These are phyloP conservation scores for Termitomyces bulborhizus DNA, from an alignment of 768 basidiomycete genomes.

Conservation along the genomic window DNA sequence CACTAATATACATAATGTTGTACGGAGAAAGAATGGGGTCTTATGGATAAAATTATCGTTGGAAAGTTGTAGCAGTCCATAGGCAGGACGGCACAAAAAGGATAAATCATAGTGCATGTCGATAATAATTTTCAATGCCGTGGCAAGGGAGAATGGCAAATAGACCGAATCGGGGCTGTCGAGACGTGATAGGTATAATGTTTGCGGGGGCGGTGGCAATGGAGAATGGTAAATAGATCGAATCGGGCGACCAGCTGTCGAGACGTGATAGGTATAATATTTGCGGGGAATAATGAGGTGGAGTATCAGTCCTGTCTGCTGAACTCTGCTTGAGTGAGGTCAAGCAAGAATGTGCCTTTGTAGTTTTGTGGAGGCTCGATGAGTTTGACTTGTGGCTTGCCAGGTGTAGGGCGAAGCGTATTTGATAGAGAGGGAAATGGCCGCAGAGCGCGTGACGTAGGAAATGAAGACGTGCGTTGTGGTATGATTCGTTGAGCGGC, in stretches of 20 bases:
- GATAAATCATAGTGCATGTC: constrained; percentile 1
- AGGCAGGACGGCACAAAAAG: constrained; percentile 5
- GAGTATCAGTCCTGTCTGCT: constrained; percentile 46
- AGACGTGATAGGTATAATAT: constrained; percentile 2
- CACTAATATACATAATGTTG: neutral
- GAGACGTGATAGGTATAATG: constrained; percentile 3
- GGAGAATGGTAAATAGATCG: neutral
- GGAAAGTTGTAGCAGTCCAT: neutral
- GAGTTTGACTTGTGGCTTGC: constrained; percentile 56
- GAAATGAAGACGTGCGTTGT: constrained; percentile 49
- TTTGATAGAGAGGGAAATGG: constrained; percentile 67
- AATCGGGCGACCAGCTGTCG: neutral
- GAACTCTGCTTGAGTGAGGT: constrained; percentile 81
- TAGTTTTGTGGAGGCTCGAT: constrained; percentile 76
- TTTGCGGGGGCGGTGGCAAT: neutral
- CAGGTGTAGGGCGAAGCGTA: constrained; percentile 26
- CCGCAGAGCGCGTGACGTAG: constrained; percentile 67
- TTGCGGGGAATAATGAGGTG: neutral
- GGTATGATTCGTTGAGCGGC: constrained; percentile 28
- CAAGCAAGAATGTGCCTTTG: constrained; percentile 63
- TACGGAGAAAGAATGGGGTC: neutral
- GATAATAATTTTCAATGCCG: constrained; percentile 4
- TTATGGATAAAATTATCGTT: constrained; percentile 2
- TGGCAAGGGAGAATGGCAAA: neutral
- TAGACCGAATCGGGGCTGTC: neutral